phyloP scores from a whole-genome alignment of 345 rosid genomes.

The Rhizophora apiculata region DNA sequence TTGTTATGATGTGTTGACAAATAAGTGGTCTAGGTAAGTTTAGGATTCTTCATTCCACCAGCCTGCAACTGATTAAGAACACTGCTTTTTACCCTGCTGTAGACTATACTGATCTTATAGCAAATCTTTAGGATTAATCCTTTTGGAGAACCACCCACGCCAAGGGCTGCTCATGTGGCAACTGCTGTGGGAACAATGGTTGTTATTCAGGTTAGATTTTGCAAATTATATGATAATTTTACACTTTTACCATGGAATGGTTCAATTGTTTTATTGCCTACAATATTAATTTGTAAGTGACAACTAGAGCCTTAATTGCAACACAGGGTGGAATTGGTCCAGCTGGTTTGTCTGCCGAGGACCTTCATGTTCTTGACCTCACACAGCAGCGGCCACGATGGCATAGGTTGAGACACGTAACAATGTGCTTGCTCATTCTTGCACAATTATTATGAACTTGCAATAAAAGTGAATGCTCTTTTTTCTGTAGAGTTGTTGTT shows the following conservation, averaged over 20 bases:
- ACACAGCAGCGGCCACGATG: slow-evolving; percentile 94
- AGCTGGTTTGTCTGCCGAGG: slow-evolving; percentile 98
- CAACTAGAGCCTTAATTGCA: slow-evolving; percentile 19
- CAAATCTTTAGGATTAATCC: slow-evolving; percentile 61
- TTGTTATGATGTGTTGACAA: slow-evolving; percentile 86
- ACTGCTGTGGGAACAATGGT: slow-evolving; percentile 99
- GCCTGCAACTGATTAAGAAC: neutral
- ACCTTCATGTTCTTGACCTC: slow-evolving; percentile 98
- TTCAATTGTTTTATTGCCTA: slow-evolving; percentile 6
- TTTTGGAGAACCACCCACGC: slow-evolving; percentile 94
- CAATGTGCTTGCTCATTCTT: slow-evolving; percentile 9
- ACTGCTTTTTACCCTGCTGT: neutral
- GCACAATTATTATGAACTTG: neutral
- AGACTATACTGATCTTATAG: slow-evolving; percentile 1
- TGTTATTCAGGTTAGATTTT: slow-evolving; percentile 77
- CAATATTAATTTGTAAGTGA: slow-evolving; percentile 1
- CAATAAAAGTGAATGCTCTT: slow-evolving; percentile 24
- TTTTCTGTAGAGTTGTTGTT: slow-evolving; percentile 77
- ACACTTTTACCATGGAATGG: neutral
- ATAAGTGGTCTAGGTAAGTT: slow-evolving; percentile 93
- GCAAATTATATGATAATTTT: slow-evolving; percentile 5
- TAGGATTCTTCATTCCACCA: slow-evolving; percentile 6
- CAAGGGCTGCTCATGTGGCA: slow-evolving; percentile 99
- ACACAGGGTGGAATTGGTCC: slow-evolving; percentile 98
- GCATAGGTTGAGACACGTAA: slow-evolving; percentile 65